Conservation (phyloP, 305 asterid genomes). For the Solanum hybrid region DNA sequence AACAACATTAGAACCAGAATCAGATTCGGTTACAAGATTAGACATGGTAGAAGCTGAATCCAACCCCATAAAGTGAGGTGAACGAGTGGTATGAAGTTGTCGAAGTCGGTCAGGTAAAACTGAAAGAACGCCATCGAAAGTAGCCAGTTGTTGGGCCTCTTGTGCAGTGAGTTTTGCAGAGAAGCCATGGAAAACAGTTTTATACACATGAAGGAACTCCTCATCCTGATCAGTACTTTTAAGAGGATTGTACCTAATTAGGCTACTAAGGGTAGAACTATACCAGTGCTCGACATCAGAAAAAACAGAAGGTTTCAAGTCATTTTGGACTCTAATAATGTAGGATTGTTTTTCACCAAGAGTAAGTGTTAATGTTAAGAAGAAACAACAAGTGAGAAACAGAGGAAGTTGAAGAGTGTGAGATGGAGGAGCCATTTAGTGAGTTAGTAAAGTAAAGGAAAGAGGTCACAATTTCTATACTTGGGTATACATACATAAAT, state of each 20-base stretch:
- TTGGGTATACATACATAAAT: background rate
- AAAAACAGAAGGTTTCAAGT: constrained; percentile 51
- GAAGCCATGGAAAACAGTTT: constrained; percentile 70
- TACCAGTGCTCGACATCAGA: constrained; percentile 58
- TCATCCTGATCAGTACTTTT: background rate
- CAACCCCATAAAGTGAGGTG: constrained; percentile 60
- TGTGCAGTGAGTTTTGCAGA: constrained; percentile 44
- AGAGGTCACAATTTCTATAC: background rate
- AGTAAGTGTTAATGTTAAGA: background rate
- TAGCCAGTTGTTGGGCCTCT: constrained; percentile 35
- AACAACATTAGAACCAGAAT: constrained; percentile 52
- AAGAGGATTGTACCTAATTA: constrained; percentile 17
- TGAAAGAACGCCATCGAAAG: constrained; percentile 35
- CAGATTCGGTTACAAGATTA: constrained; percentile 39
- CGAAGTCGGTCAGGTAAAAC: constrained; percentile 60
- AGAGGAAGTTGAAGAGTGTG: background rate
- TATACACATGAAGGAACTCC: constrained; percentile 48
- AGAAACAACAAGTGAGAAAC: background rate
- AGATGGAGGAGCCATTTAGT: background rate
- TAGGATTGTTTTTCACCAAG: constrained; percentile 20
- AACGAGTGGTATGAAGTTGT: constrained; percentile 59
- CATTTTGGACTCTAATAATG: constrained; percentile 60
- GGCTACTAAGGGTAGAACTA: constrained; percentile 47
- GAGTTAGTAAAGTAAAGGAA: background rate
- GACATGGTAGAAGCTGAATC: constrained; percentile 14